Base-by-base conservation (phyloP, 208 protist species). In the Endotrypanum monterogeii region DNA sequence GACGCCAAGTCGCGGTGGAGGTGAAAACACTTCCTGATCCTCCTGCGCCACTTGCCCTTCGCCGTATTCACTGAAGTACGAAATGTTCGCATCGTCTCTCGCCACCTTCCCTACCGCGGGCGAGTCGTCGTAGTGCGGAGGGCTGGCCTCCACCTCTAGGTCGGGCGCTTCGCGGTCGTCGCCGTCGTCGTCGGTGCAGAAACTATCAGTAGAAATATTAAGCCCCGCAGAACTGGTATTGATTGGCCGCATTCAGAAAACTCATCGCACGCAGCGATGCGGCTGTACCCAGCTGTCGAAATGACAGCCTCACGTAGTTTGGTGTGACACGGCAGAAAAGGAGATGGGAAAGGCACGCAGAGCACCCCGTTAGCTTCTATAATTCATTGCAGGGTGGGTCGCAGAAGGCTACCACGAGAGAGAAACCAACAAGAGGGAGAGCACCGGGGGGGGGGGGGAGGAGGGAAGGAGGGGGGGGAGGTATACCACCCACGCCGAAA, bases 51-150 rank as follows among this genome's bases (percentile, higher is more conserved):
- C 60, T 48, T 62, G 55, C 65, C 25, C 11, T 28, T 55, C 55
- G 35, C 71, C 71, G 18, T 73, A 81, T 25, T 81, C 76, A 60
- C 76, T 81, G 50, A 81, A 81, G 51, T 76, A 81, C 6, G 76
- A 81, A 25, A 57, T 55, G 11, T 81, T 51, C 14, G 18, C 71
- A 23, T 65, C 66, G 0, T 54, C 18, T 51, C 28, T 50, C 25
- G 18, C 58, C 4, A 0, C 25, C n/a, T 23, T 28, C 30, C 16
- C 62, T n/a, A n/a, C n/a, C 25, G 30, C 63, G 12, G 37, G 30
- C 46, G 48, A n/a, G 56, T 18, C 51, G 12, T 56, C 76, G 35
- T 50, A 46, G 23, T 76, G 65, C 7, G 58, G 23, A 20, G 76
- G 76, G 44, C 76, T 81, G 11, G 71, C 76, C 71, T 81, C 76